Evolutionary conservation across 2,329 filamentous ascomycete species (phyloP).

Genomic region (Xylariaceae sp.): DNA sequence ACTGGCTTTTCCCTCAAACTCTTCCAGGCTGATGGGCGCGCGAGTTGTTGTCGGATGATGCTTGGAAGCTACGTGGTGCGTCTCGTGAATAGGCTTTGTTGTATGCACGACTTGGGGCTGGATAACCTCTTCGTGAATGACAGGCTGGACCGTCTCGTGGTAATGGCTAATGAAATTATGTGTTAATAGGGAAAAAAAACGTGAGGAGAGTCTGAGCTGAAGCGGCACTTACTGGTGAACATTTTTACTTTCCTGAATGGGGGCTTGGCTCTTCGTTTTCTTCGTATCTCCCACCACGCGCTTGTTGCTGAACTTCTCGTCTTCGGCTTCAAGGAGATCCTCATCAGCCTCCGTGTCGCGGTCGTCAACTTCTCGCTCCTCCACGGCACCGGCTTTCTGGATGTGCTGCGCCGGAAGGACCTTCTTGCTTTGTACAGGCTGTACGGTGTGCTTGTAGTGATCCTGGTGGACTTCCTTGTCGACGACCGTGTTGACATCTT

Average conservation of each 20-base stretch:
- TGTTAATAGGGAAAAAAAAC: no score
- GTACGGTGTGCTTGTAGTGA: slow-evolving; percentile 66
- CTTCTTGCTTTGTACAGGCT: slow-evolving; percentile 46
- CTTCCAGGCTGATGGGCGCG: slow-evolving; percentile 58
- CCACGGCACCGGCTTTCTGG: slow-evolving; percentile 53
- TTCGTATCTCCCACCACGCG: slow-evolving; percentile 41
- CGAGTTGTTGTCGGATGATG: slow-evolving; percentile 63
- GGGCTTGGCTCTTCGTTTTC: slow-evolving; percentile 42
- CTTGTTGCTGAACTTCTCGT: slow-evolving; percentile 48
- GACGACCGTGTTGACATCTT: slow-evolving; percentile 57
- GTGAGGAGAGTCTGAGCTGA: no score
- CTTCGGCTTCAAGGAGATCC: slow-evolving; percentile 46
- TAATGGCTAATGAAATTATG: no score
- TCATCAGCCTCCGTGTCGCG: slow-evolving; percentile 47
- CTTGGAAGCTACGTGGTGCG: slow-evolving; percentile 62
- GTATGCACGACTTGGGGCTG: slow-evolving; percentile 67
- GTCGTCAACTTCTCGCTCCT: slow-evolving; percentile 60
- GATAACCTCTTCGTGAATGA: slow-evolving; percentile 65
- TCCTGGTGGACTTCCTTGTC: slow-evolving; percentile 69
- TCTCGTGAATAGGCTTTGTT: slow-evolving; percentile 67
- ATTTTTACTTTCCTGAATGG: slow-evolving; percentile 55
- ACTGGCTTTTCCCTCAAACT: slow-evolving; percentile 56
- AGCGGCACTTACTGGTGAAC: slow-evolving; percentile 50
- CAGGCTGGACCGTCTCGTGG: slow-evolving; percentile 66
- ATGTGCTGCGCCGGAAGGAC: slow-evolving; percentile 56